A percentile compares a stretch with the other conserved stretches of the same genome.
These are phyloP conservation scores for Colletotrichum sp. DNA, from an alignment of 2,329 filamentous ascomycete genomes.

Conservation along the genomic window DNA sequence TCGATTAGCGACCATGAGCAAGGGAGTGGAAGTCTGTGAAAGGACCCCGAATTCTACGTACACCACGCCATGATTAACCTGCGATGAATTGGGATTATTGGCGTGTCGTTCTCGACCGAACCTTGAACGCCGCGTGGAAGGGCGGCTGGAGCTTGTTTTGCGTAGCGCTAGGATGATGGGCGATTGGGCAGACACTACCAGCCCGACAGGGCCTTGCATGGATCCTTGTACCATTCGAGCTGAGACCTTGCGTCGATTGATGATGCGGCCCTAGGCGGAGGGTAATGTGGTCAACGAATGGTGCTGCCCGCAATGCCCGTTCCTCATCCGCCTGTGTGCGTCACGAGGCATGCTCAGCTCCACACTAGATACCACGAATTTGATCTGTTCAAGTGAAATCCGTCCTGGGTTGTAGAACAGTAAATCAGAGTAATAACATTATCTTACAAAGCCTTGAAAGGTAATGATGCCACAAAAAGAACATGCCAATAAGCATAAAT, in stretches of 20 bases:
- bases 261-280: not conserved
- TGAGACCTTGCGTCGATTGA: not conserved
- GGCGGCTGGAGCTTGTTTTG: not conserved
- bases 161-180: not conserved
- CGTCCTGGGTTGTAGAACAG: not conserved
- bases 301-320: not conserved
- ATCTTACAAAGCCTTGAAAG: not conserved
- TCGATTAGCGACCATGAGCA: not conserved
- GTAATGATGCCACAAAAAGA: rapidly evolving
- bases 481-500: not conserved
- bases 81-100: not conserved
- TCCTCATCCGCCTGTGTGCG: not conserved
- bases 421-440: rapidly evolving
- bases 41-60: not conserved
- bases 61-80: not conserved
- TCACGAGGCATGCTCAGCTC: not conserved
- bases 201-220: not conserved
- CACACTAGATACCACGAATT: not conserved
- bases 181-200: not conserved
- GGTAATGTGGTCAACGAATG: not conserved
- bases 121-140: not conserved
- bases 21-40: not conserved
- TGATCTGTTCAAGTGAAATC: not conserved
- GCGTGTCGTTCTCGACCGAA: not conserved
- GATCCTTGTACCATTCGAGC: not conserved